These are phyloP conservation scores for Elongisporangium anandrum DNA, from an alignment of 352 stramenopile genomes.

Conservation along the genomic window DNA sequence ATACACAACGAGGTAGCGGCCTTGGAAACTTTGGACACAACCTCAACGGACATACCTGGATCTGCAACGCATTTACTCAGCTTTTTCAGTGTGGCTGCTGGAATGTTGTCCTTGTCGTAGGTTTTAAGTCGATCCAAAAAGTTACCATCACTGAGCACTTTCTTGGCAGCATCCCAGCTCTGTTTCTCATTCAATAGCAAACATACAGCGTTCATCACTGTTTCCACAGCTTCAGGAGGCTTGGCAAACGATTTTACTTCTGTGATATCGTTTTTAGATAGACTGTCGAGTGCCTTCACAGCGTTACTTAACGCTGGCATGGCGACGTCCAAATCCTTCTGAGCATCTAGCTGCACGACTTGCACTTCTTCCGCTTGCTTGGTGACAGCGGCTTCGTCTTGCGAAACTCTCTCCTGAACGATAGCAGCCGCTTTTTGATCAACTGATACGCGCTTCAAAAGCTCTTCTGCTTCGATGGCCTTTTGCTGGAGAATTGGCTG, in stretches of 20 bases:
- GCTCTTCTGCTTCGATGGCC: slow-evolving; percentile 84
- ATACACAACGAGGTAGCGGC: slow-evolving; percentile 90
- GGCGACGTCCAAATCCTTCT: slow-evolving; percentile 91
- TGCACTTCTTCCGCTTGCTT: slow-evolving; percentile 91
- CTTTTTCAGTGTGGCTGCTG: slow-evolving; percentile 84
- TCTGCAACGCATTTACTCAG: slow-evolving; percentile 78
- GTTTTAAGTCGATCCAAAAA: slow-evolving; percentile 91
- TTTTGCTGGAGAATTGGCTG: slow-evolving; percentile 91
- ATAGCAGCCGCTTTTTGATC: slow-evolving; percentile 90
- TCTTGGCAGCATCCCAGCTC: slow-evolving; percentile 92
- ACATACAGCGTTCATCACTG: slow-evolving; percentile 94
- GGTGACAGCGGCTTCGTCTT: slow-evolving; percentile 89
- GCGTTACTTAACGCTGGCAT: slow-evolving; percentile 90
- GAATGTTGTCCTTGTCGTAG: slow-evolving; percentile 96
- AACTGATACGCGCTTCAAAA: slow-evolving; percentile 91
- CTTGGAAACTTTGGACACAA: slow-evolving; percentile 91
- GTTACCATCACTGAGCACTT: slow-evolving; percentile 78
- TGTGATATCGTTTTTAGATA: slow-evolving; percentile 93
- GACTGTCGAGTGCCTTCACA: slow-evolving; percentile 83
- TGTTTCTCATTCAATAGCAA: slow-evolving; percentile 91
- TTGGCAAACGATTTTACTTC: slow-evolving; percentile 94
- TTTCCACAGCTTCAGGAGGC: slow-evolving; percentile 88
- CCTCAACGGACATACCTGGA: slow-evolving; percentile 86
- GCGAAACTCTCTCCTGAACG: slow-evolving; percentile 82
- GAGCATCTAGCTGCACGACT: slow-evolving; percentile 88